phyloP scores from a whole-genome alignment of 345 rosid genomes.

The Trapa incisa region DNA sequence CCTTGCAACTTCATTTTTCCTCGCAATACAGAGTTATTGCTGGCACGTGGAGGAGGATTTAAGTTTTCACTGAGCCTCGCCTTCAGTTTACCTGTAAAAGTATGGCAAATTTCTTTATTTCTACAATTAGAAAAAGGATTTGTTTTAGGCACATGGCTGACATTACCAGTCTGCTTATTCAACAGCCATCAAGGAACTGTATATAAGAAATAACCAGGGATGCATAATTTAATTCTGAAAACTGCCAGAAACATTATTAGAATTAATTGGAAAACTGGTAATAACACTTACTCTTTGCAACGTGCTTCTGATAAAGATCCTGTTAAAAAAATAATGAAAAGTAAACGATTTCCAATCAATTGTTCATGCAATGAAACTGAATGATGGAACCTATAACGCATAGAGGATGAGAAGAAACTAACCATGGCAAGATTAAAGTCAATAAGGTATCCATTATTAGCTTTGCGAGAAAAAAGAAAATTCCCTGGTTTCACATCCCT shows the following conservation, averaged over 20 bases:
- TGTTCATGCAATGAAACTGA: background rate
- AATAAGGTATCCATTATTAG: conserved; percentile 71
- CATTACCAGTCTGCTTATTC: background rate
- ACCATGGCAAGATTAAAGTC: conserved; percentile 97
- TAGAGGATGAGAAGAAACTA: conserved; percentile 20
- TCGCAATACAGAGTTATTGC: conserved; percentile 25
- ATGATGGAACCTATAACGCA: background rate
- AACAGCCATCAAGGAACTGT: background rate
- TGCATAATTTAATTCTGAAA: background rate
- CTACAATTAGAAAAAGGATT: background rate
- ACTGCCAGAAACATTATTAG: background rate
- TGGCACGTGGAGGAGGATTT: conserved; percentile 12
- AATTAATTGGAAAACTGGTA: conserved; percentile 1
- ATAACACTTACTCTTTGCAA: conserved; percentile 37
- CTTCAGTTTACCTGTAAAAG: conserved; percentile 49
- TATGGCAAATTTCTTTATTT: conserved; percentile 14
- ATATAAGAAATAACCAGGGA: background rate
- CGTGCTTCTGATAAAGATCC: conserved; percentile 75
- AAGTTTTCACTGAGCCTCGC: conserved; percentile 14
- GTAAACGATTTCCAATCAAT: background rate
- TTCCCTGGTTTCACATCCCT: conserved; percentile 98
- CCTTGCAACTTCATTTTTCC: conserved; percentile 27
- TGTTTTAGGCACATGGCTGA: background rate
- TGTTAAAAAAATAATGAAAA: conserved; percentile 15
- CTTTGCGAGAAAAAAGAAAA: conserved; percentile 74